Conservation (phyloP, 192 early-diverging fungal genomes). For the Coemansia sp. region DNA sequence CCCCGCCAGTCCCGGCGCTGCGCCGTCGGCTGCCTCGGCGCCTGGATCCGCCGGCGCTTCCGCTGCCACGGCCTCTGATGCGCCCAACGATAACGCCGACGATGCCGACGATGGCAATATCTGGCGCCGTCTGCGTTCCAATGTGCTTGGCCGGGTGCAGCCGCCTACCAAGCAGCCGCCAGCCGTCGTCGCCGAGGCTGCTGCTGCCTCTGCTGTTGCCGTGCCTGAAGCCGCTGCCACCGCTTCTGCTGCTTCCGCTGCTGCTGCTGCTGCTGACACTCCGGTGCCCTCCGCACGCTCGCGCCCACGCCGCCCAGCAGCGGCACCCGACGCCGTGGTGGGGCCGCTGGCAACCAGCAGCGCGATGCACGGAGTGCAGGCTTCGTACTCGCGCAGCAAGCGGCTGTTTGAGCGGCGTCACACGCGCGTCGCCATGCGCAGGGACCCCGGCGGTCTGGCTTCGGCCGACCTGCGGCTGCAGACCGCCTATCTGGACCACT, state of each 20-base stretch:
- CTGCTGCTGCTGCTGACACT: not conserved
- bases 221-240: not conserved
- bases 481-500: constrained; percentile 44
- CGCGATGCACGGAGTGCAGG: constrained; percentile 5
- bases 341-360: constrained; percentile 1
- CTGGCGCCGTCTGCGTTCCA: constrained; percentile 47
- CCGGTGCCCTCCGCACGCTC: not conserved
- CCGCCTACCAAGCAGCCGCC: constrained; percentile 1
- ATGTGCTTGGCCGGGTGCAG: constrained; percentile 42
- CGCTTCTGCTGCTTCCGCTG: not conserved
- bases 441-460: not conserved
- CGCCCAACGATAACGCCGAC: not conserved
- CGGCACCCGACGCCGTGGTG: not conserved
- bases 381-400: constrained; percentile 32
- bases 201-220: not conserved
- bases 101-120: constrained; percentile 23
- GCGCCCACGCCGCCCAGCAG: not conserved
- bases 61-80: not conserved
- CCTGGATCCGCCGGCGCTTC: not conserved
- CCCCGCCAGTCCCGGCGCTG: not conserved
- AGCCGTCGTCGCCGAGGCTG: not conserved
- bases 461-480: constrained; percentile 11
- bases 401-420: constrained; percentile 20
- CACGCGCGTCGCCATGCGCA: constrained; percentile 19
- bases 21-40: not conserved